Conservation (phyloP, 805 yeast genomes). For the Suhomyces emberorum region DNA sequence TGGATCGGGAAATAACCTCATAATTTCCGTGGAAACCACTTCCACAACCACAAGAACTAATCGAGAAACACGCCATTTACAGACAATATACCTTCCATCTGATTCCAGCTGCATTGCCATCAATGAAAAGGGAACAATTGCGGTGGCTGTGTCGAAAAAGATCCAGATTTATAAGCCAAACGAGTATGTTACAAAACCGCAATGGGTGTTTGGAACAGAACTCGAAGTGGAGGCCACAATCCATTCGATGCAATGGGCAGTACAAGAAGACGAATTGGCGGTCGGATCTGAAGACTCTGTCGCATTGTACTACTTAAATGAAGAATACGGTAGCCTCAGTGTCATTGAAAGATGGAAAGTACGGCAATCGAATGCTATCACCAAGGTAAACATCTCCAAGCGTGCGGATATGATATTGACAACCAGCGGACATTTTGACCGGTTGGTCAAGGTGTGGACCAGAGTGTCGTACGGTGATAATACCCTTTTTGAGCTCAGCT, state of each 20-base stretch:
- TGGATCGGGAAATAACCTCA: conserved; percentile 85
- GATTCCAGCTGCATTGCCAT: conserved; percentile 70
- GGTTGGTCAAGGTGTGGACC: conserved; percentile 73
- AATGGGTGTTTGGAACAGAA: conserved; percentile 42
- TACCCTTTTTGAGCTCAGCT: conserved; percentile 64
- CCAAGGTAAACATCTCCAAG: conserved; percentile 56
- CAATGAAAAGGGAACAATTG: conserved; percentile 58
- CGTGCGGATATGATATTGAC: conserved; percentile 63
- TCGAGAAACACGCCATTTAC: conserved; percentile 50
- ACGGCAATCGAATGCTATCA: conserved; percentile 60
- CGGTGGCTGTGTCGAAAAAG: conserved; percentile 46
- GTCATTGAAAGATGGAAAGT: conserved; percentile 44
- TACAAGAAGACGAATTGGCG: conserved; percentile 49
- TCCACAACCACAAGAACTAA: conserved; percentile 5
- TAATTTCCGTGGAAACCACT: conserved; percentile 27
- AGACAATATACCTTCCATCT: conserved; percentile 66
- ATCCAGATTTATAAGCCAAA: conserved; percentile 58
- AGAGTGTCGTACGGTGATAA: conserved; percentile 60
- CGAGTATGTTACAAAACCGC: conserved; percentile 40
- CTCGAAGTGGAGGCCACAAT: conserved; percentile 26
- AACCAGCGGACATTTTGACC: conserved; percentile 59
- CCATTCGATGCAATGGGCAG: conserved; percentile 54
- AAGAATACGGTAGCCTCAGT: conserved; percentile 42
- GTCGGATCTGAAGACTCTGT: conserved; percentile 54
- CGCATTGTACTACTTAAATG: conserved; percentile 50